A percentile compares a stretch with the other conserved stretches of the same genome.
Evolutionary conservation across 306 rosid genomes (phyloP).

Genomic region (Hylodesmum podocarpum): DNA sequence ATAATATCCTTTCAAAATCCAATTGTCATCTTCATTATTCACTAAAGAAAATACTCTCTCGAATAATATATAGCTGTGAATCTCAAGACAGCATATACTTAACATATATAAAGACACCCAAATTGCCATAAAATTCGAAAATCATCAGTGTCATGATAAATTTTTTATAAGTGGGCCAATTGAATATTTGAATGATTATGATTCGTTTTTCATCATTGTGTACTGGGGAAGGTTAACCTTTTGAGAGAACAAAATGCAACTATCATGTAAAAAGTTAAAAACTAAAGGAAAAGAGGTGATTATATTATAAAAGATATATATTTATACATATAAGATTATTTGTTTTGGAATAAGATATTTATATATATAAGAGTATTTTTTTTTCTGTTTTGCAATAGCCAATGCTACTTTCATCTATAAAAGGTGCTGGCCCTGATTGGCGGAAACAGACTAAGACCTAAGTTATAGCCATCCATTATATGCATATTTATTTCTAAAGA

Average conservation of each 20-base stretch:
- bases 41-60: background rate
- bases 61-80: background rate
- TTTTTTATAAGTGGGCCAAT: background rate
- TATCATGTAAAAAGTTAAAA: background rate
- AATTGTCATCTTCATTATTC: slow-evolving; percentile 10
- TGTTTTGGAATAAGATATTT: background rate
- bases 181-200: background rate
- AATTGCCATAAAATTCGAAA: background rate
- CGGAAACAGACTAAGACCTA: background rate
- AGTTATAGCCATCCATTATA: background rate
- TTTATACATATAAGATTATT: background rate
- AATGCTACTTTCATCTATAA: background rate
- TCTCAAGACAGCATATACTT: background rate
- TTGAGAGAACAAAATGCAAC: background rate
- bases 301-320: background rate
- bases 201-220: background rate
- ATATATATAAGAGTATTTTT: background rate
- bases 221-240: too few species aligned
- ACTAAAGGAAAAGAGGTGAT: background rate
- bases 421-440: background rate
- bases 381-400: background rate
- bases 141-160: background rate
- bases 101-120: background rate
- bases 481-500: background rate
- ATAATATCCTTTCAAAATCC: background rate